phyloP scores from a whole-genome alignment of 768 basidiomycete genomes.

The Trametes punicea region DNA sequence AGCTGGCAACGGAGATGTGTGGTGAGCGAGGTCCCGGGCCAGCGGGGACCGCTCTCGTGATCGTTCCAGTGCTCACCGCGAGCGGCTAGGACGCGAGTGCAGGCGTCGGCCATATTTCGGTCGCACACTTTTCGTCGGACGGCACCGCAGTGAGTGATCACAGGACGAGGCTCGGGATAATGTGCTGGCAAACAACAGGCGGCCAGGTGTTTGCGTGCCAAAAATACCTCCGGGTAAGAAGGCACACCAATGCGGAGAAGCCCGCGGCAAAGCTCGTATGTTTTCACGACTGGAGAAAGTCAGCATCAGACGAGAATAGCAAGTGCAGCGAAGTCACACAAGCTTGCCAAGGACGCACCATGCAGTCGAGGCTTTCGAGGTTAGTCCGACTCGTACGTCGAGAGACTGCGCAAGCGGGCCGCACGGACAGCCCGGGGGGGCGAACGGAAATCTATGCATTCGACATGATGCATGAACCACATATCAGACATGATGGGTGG shows the following conservation, averaged over 20 bases:
- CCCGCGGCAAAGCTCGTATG: constrained; percentile 6
- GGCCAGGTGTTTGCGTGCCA: background rate
- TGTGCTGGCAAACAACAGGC: constrained; percentile 5
- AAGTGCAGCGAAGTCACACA: background rate
- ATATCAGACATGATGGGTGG: background rate
- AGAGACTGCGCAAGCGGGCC: constrained; percentile 1
- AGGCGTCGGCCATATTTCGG: constrained; percentile 13
- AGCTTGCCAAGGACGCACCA: constrained; percentile 2
- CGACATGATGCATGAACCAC: background rate
- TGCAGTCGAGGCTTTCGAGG: background rate
- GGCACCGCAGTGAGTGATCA: background rate
- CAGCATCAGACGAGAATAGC: background rate
- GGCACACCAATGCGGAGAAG: background rate
- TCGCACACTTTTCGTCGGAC: background rate
- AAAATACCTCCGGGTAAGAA: constrained; percentile 4
- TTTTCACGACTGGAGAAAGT: constrained; percentile 2
- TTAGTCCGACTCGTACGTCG: background rate
- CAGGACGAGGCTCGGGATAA: constrained; percentile 10
- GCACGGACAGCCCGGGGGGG: constrained; percentile 12
- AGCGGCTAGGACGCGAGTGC: background rate
- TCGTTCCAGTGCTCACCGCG: background rate
- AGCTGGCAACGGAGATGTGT: constrained; percentile 2
- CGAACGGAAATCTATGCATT: constrained; percentile 3
- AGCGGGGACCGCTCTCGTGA: background rate
- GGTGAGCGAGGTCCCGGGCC: background rate